Evolutionary conservation across 495 filamentous ascomycete genomes (phyloP).

Genomic region (Daldinia vernicosa): DNA sequence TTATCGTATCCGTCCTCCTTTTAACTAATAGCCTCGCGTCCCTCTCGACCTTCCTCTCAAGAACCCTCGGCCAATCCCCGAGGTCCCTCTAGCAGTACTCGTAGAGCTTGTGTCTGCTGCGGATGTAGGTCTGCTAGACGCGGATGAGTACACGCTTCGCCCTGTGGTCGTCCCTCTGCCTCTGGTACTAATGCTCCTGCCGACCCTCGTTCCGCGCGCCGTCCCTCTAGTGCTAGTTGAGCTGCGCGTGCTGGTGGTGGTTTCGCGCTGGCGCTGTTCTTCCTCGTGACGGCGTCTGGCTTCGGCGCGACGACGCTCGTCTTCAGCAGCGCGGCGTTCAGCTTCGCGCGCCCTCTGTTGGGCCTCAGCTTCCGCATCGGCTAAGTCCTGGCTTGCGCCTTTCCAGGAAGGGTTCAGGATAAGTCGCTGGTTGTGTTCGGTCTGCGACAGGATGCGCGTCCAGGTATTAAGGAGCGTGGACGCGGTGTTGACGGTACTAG

Average conservation of each 20-base stretch:
- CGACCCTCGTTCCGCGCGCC: slow-evolving; percentile 36
- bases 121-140: slow-evolving; percentile 18
- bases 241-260: slow-evolving; percentile 50
- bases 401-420: slow-evolving; percentile 91
- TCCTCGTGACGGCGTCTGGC: slow-evolving; percentile 75
- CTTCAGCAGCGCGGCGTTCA: slow-evolving; percentile 76
- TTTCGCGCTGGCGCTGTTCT: slow-evolving; percentile 65
- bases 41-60: slow-evolving; percentile 45
- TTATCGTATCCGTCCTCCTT: slow-evolving; percentile 14
- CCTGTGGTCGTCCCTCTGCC: slow-evolving; percentile 22
- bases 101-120: slow-evolving; percentile 46
- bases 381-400: slow-evolving; percentile 83
- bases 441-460: slow-evolving; percentile 94
- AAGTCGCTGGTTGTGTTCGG: slow-evolving; percentile 94
- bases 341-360: slow-evolving; percentile 73
- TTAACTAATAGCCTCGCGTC: slow-evolving; percentile 37
- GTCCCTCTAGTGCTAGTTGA: slow-evolving; percentile 30
- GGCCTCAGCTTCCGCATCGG: slow-evolving; percentile 82
- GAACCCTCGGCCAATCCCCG: slow-evolving; percentile 57
- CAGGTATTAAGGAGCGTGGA: slow-evolving; percentile 94
- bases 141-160: slow-evolving; percentile 13
- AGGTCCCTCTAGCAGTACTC: slow-evolving; percentile 44
- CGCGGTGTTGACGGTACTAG: slow-evolving; percentile 83
- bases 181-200: slow-evolving; percentile 38
- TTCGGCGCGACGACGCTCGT: slow-evolving; percentile 78